Evolutionary conservation across 768 basidiomycete species (phyloP), one percentile per base, ranked within the genome.

Genomic region (Pisolithus albus): DNA sequence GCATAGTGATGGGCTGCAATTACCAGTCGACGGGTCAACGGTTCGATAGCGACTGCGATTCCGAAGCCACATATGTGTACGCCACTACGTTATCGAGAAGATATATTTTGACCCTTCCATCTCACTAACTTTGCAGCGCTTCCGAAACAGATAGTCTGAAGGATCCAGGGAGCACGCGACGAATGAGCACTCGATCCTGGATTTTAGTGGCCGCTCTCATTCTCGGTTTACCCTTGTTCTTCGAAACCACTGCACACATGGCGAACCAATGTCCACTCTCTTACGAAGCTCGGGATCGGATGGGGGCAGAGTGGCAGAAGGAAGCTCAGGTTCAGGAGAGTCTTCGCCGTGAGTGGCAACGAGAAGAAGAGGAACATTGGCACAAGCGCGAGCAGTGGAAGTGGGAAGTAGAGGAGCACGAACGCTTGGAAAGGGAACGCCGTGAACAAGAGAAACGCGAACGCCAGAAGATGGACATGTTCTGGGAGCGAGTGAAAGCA

Each of bases 401-500:
- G 21, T 23, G 51, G 8, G 64, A 65, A 36, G 55, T 47, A 2
- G 18, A 55, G 2, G 40, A 59, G 7, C 62, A 64, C 24, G 39
- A 56, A n/a, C 45, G 6, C 1, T 56, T 45, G 13, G 24, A 61
- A 23, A 50, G 57, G 28, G 64, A 62, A 5, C 55, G 60, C 19
- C 55, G 49, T 3, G 43, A 40, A 30, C 42, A 23, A 44, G 52
- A 52, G 50, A 57, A 54, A 41, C 51, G 54, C 1, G 63, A 64
- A 23, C 62, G 62, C 2, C 24, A 38, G 15, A 56, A 46, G 7
- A 59, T 64, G 7, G 26, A 51, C 18, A 49, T 70, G 44, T 61
- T 47, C 30, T 66, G 65, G 65, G 54, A 45, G 10, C 42, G 28
- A 1, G 42, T 62, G 23, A 47, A 53, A 16, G 43, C 50, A 3